phyloP scores from a whole-genome alignment of 176 grass and related monocot genomes.

The Hordeum marinum region DNA sequence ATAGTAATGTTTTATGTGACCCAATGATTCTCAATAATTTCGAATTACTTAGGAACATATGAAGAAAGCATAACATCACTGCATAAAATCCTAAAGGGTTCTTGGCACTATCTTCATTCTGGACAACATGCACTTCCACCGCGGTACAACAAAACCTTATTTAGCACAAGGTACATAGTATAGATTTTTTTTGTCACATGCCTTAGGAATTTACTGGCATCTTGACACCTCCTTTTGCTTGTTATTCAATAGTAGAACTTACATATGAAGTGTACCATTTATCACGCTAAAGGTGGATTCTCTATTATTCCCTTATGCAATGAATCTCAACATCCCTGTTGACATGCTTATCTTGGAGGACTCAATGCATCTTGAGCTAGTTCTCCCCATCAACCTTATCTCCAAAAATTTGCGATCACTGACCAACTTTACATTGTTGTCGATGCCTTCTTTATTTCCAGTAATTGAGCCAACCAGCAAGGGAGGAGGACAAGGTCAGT shows the following conservation, averaged over 20 bases:
- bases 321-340: background rate
- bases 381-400: background rate
- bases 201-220: background rate
- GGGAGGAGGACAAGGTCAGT: background rate
- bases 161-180: background rate
- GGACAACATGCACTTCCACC: background rate
- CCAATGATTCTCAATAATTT: background rate
- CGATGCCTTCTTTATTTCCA: background rate
- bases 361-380: background rate
- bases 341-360: background rate
- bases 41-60: background rate
- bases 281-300: background rate
- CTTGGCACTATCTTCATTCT: background rate
- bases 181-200: background rate
- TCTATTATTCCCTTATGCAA: constrained; percentile 1
- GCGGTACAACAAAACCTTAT: background rate
- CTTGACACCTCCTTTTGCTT: background rate
- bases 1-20: no score
- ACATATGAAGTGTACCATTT: background rate
- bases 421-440: background rate
- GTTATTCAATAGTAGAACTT: background rate
- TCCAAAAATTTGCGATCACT: background rate
- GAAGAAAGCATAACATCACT: background rate
- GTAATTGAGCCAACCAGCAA: constrained; percentile 7
- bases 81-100: background rate